Evolutionary conservation across 2,329 filamentous ascomycete genomes (phyloP).

Genomic region (Nemania diffusa): DNA sequence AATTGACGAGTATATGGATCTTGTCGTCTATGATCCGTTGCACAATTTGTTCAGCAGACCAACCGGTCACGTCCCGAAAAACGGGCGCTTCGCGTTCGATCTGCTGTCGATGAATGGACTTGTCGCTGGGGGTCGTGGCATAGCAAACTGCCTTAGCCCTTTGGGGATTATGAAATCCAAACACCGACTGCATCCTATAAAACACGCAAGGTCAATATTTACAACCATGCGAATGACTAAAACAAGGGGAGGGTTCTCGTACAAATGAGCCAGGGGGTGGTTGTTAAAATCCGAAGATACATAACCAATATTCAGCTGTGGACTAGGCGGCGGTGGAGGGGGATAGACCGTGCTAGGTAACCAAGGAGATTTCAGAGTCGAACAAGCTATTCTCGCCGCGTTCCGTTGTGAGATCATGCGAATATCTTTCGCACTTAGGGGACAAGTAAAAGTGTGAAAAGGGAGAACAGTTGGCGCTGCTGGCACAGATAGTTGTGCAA

Average conservation of each 20-base stretch:
- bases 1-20: conserved; percentile 93
- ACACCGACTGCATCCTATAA: conserved; percentile 91
- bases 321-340: conserved; percentile 84
- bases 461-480: conserved; percentile 93
- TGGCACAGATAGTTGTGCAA: conserved; percentile 77
- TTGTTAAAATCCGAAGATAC: conserved; percentile 99
- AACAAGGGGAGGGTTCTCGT: conserved; percentile 48
- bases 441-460: conserved; percentile 97
- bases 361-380: conserved; percentile 88
- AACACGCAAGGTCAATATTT: conserved; percentile 14
- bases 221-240: background rate
- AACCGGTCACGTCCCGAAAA: conserved; percentile 87
- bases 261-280: conserved; percentile 91
- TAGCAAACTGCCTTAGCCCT: conserved; percentile 92
- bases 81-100: conserved; percentile 93
- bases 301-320: conserved; percentile 91
- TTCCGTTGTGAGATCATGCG: conserved; percentile 95
- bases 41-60: conserved; percentile 85
- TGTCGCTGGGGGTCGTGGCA: conserved; percentile 91
- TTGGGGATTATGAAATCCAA: conserved; percentile 82
- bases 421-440: conserved; percentile 89
- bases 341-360: conserved; percentile 81
- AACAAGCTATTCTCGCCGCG: conserved; percentile 89
- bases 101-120: conserved; percentile 87
- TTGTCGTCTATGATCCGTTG: conserved; percentile 86